phyloP scores from a whole-genome alignment of 495 filamentous ascomycete genomes.

The Penicillium ochrochloron region DNA sequence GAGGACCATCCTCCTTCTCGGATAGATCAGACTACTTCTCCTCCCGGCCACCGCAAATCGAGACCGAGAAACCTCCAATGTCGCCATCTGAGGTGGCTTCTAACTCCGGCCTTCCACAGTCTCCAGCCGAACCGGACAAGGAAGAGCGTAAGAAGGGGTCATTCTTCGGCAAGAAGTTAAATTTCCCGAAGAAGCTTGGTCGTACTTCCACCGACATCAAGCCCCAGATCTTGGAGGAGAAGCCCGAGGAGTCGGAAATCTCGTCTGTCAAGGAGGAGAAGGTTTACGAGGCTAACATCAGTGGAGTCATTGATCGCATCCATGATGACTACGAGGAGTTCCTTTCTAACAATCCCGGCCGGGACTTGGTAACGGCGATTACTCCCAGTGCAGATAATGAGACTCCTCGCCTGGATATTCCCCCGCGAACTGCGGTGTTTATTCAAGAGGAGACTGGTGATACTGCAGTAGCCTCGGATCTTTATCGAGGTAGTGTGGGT shows the following conservation, averaged over 20 bases:
- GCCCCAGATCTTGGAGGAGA: slow-evolving; percentile 75
- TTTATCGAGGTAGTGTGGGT: slow-evolving; percentile 86
- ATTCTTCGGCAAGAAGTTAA: slow-evolving; percentile 86
- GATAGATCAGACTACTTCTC: slow-evolving; percentile 73
- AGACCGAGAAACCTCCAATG: slow-evolving; percentile 42
- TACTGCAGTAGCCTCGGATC: slow-evolving; percentile 86
- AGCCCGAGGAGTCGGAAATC: slow-evolving; percentile 76
- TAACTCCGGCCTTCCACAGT: slow-evolving; percentile 53
- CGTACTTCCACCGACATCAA: slow-evolving; percentile 79
- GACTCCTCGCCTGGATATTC: slow-evolving; percentile 82
- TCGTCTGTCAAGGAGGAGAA: slow-evolving; percentile 70
- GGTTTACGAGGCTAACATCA: slow-evolving; percentile 80
- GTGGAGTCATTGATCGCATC: slow-evolving; percentile 78
- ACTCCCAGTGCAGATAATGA: slow-evolving; percentile 80
- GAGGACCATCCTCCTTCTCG: slow-evolving; percentile 49
- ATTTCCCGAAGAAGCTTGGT: slow-evolving; percentile 83
- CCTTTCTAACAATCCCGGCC: slow-evolving; percentile 57
- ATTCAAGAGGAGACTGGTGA: slow-evolving; percentile 92
- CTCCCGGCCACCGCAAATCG: slow-evolving; percentile 31
- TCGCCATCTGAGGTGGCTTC: slow-evolving; percentile 56
- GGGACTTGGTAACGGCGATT: slow-evolving; percentile 65
- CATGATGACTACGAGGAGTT: slow-evolving; percentile 78
- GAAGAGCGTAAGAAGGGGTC: slow-evolving; percentile 72
- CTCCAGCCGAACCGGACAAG: slow-evolving; percentile 70
- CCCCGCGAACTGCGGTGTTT: slow-evolving; percentile 79